A percentile compares a stretch with the other conserved stretches of the same genome.
These are phyloP conservation scores for Leishmania tarentolae DNA, from an alignment of 208 protist genomes.

Conservation along the genomic window DNA sequence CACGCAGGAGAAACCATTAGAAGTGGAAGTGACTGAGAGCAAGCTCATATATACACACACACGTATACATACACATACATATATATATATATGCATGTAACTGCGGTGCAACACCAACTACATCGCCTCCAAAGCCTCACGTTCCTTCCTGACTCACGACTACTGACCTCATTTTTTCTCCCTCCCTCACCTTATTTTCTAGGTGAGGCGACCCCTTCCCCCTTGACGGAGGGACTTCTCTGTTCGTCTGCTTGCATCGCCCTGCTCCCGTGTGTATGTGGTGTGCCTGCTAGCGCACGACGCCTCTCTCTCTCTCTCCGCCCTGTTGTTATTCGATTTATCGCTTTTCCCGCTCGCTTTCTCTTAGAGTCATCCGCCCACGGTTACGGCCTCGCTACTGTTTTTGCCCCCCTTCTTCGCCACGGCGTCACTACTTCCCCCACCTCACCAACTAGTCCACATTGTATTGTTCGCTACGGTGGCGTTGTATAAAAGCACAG, in stretches of 20 bases:
- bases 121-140: background rate
- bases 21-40: background rate
- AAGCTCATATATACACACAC: background rate
- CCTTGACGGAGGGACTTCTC: background rate
- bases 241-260: background rate
- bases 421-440: background rate
- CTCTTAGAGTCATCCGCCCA: background rate
- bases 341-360: background rate
- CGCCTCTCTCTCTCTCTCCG: background rate
- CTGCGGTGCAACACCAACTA: background rate
- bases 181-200: background rate
- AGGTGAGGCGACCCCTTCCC: background rate
- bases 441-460: background rate
- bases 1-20: background rate
- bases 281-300: background rate
- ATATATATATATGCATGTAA: too few species aligned
- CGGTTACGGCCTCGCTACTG: too few species aligned
- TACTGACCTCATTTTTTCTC: background rate
- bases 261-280: background rate
- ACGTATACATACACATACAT: too few species aligned
- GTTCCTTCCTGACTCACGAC: background rate
- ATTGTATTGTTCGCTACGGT: background rate
- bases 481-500: background rate
- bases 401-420: too few species aligned
- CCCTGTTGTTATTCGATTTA: background rate